Conservation (phyloP, 169 alveolate species). For the Eimeria acervulina region DNA sequence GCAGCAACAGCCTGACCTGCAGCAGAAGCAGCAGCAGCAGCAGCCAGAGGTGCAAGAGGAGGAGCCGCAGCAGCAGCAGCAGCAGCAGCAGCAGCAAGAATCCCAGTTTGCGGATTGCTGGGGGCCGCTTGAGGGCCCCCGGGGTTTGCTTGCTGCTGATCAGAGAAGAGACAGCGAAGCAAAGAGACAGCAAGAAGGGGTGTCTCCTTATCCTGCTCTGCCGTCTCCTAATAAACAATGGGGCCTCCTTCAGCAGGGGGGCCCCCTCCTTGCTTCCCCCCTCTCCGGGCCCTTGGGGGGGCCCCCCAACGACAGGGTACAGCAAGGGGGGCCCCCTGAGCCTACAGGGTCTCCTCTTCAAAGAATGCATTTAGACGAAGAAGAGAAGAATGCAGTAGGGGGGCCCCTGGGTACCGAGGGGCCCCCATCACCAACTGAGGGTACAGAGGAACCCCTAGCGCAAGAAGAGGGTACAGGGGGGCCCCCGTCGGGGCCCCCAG, state of each 20-base stretch:
- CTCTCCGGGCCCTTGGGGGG: not conserved
- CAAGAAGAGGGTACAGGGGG: not conserved
- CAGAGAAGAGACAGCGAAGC: no score
- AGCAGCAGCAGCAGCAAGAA: slow-evolving; percentile 7
- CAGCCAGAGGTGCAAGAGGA: not conserved
- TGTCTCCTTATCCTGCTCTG: not conserved
- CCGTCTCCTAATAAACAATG: not conserved
- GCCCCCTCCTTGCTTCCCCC: not conserved
- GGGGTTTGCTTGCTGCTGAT: not conserved
- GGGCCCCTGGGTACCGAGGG: no score
- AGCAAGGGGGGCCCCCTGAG: not conserved
- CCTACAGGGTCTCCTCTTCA: no score
- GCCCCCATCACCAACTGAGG: no score
- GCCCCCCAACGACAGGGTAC: not conserved
- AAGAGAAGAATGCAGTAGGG: not conserved
- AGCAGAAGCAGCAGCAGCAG: not conserved
- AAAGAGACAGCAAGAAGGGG: not conserved
- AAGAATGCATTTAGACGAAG: no score
- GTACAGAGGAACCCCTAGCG: not conserved
- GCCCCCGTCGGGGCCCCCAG: not conserved
- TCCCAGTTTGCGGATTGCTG: not conserved
- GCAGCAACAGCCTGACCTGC: not conserved
- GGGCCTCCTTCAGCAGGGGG: not conserved
- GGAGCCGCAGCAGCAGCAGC: slow-evolving; percentile 24
- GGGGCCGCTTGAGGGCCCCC: no score